Base-by-base conservation (phyloP, 2,329 filamentous ascomycete genomes). In the Tolypocladium guangdongense region DNA sequence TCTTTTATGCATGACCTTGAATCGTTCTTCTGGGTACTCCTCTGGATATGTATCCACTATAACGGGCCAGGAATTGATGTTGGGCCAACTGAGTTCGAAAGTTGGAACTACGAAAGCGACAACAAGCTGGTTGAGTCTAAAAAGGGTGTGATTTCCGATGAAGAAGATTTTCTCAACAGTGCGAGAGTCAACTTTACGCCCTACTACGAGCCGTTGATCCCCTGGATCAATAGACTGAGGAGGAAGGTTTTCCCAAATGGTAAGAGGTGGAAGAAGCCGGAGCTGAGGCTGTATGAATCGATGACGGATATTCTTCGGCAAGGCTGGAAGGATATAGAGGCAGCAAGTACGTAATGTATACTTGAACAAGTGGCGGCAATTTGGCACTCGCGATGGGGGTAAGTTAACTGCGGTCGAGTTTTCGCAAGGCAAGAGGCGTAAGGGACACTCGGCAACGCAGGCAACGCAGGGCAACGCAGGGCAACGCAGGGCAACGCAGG, bases 1-100 rank as follows among this genome's bases (percentile, higher is more conserved):
- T 73, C 65, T 1, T 74, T 74, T 35, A 75, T 75, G 64, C 69
- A 78, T 58, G 68, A 77, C 55, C 65, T 75, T 14, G 70, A 76
- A 56, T 77, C 68, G 5, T 75, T 76, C 56, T 76, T 74, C 60
- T 75, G 63, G 72, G 68, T 75, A 3, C 59, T 74, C 0, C 72
- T 76, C 55, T 76, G 65, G 71, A 70, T 74, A 55, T 73, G 66
- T 55, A 65, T 73, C 53, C 67, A 74, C 59, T 73, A 68, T 52
- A 53, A 69, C n/a, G 65, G 63, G n/a, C 60, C 61, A 33, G 52
- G 48, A n/a, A 45, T 59, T 46, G 47, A 52, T 12, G 52, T 43
- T 32, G 48, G 32, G 1, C 18, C 12, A 32, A 35, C 33, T 14
- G 14, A 38, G 37, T 62, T 57, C 49, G 53, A 62, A 1, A 55